Evolutionary conservation across 805 yeast species (phyloP).

Genomic region (Lachancea sp.): DNA sequence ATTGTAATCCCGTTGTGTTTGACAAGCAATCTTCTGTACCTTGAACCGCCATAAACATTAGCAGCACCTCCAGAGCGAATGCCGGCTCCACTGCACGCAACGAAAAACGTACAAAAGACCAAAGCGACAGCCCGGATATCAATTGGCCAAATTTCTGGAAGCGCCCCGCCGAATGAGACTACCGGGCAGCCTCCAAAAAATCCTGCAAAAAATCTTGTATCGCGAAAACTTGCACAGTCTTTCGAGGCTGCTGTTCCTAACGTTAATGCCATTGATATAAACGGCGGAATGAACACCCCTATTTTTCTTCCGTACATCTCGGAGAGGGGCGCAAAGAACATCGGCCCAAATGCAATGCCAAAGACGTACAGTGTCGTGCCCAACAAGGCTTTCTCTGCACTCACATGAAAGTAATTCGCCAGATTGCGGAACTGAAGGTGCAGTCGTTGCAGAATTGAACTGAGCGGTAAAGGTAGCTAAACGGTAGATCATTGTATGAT

Average conservation of each 20-base stretch:
- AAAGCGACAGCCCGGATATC: not conserved
- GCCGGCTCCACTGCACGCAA: not conserved
- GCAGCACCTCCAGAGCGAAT: slow-evolving; percentile 29
- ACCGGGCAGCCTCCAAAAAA: slow-evolving; percentile 1
- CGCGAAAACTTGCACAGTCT: not conserved
- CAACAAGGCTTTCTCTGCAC: not conserved
- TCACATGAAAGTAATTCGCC: not conserved
- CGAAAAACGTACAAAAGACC: not conserved
- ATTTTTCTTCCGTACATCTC: slow-evolving; percentile 56
- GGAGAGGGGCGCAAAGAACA: slow-evolving; percentile 55
- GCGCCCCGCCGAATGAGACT: not conserved
- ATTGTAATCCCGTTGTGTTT: slow-evolving; percentile 47
- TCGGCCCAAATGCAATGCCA: slow-evolving; percentile 50
- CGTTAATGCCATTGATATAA: slow-evolving; percentile 33
- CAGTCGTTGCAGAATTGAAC: not conserved
- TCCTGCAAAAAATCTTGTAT: not conserved
- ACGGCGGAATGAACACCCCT: slow-evolving; percentile 45
- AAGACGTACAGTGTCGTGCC: slow-evolving; percentile 41
- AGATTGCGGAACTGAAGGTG: slow-evolving; percentile 1
- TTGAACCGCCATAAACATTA: slow-evolving; percentile 44
- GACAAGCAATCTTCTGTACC: slow-evolving; percentile 39
- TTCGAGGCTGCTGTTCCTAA: not conserved
- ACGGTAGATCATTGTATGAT: slow-evolving; percentile 1
- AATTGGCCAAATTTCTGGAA: slow-evolving; percentile 1
- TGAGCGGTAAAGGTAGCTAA: not conserved